Evolutionary conservation across 345 rosid genomes (phyloP), one percentile per base, ranked within the genome.

Genomic region (Geranium rotundifolium): DNA sequence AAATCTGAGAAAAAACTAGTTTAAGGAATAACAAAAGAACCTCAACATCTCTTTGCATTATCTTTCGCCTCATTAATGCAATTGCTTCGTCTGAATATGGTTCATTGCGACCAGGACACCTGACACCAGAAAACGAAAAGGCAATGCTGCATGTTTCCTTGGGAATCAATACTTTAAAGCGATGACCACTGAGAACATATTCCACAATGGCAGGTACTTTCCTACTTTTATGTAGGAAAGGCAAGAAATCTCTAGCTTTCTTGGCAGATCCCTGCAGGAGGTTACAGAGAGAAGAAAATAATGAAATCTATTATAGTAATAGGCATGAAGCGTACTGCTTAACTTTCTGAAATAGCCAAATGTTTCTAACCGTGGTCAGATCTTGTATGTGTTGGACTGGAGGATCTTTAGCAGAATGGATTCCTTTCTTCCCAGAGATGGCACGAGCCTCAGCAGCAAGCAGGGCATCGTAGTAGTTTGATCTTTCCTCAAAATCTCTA

Each of bases 131-230:
- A 75, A 95, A 87, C 50, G 99, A 80, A 60, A 95, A 90, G 69
- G 99, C 99, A 72, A 95, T 81, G 72, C 95, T 86, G 73, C 97
- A 95, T 18, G 93, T 82, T 74, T 88, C 97, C 82, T 87, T 95
- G 1, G 97, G 95, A 76, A 90, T 82, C 77, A 85, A 75, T 65
- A 95, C 81, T 78, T 90, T 95, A 77, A 82, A 95, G 55, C 99
- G 97, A 73, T 95, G 99, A 69, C 99, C 99, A 29, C 99, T 95
- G 29, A 95, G 83, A 30, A 90, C 99, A 70, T 95, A 90, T 69
- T 95, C 99, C 70, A 95, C 97, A 65, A 87, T 68, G 15, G 99
- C 99, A 72, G 96, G 65, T 30, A 82, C 74, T 76, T 81, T 87
- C 75, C 91, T 77, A 62, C 80, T 81, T 65, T 92, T 79, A 50